A percentile compares a stretch with the other conserved stretches of the same genome.
These are phyloP conservation scores for Neonectria neomacrospora DNA, from an alignment of 2,329 filamentous ascomycete genomes.

Conservation along the genomic window DNA sequence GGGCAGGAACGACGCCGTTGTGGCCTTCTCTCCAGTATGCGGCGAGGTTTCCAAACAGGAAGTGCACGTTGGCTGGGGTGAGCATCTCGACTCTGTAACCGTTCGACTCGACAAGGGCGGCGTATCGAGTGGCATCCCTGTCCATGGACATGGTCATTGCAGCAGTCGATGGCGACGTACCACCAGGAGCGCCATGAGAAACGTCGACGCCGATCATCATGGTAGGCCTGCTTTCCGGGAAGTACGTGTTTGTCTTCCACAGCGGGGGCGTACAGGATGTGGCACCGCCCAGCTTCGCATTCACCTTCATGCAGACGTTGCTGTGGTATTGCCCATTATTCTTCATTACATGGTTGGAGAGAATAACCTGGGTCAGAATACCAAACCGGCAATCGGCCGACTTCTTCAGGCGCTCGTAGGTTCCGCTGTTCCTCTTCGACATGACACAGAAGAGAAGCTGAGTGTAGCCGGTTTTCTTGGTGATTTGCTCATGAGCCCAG, in stretches of 20 bases:
- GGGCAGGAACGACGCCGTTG: constrained; percentile 61
- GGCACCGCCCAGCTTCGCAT: constrained; percentile 90
- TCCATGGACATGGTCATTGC: constrained; percentile 89
- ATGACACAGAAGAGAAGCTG: constrained; percentile 86
- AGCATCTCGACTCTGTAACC: constrained; percentile 86
- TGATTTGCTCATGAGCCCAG: constrained; percentile 59
- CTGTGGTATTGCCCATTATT: constrained; percentile 86
- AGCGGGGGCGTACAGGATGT: constrained; percentile 64
- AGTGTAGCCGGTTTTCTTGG: constrained; percentile 65
- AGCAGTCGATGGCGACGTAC: constrained; percentile 77
- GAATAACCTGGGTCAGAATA: constrained; percentile 86
- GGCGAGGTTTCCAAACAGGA: constrained; percentile 73
- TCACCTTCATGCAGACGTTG: constrained; percentile 97
- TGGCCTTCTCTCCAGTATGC: constrained; percentile 71
- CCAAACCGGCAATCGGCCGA: constrained; percentile 86
- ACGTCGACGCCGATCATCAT: constrained; percentile 94
- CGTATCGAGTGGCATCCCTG: constrained; percentile 76
- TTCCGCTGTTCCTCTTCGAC: constrained; percentile 73
- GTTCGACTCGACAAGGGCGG: constrained; percentile 84
- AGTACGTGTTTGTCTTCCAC: constrained; percentile 50
- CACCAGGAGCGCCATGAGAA: constrained; percentile 81
- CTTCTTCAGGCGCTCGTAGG: constrained; percentile 90
- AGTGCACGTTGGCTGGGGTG: constrained; percentile 70
- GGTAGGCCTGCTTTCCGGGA: constrained; percentile 63
- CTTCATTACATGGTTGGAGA: constrained; percentile 74